Conservation (phyloP, 192 early-diverging fungal species). For the Coemansia sp. region DNA sequence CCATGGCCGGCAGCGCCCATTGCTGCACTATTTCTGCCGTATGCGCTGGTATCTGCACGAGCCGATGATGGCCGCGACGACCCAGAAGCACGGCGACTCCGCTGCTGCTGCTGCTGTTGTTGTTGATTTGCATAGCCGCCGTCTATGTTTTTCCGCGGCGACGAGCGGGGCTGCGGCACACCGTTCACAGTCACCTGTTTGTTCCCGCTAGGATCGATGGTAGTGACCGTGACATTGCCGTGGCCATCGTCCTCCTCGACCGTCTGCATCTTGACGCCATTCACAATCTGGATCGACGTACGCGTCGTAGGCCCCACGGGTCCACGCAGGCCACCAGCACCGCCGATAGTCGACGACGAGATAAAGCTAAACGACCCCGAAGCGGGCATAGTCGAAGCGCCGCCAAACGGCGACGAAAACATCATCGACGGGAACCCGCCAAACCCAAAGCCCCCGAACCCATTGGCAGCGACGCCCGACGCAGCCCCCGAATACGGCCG, state of each 20-base stretch:
- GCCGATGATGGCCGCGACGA: background rate
- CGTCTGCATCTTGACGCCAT: slow-evolving; percentile 43
- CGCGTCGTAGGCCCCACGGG: slow-evolving; percentile 33
- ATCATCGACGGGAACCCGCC: slow-evolving; percentile 36
- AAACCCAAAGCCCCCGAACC: slow-evolving; percentile 4
- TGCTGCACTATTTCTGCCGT: slow-evolving; percentile 2
- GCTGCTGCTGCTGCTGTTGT: slow-evolving; percentile 6
- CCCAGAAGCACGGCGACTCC: background rate
- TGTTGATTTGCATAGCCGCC: slow-evolving; percentile 2
- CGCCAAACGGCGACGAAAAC: slow-evolving; percentile 12
- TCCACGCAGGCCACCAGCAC: slow-evolving; percentile 30
- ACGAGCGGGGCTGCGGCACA: slow-evolving; percentile 9
- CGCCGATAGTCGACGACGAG: slow-evolving; percentile 41
- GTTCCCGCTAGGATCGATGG: slow-evolving; percentile 35
- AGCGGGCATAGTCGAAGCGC: slow-evolving; percentile 23
- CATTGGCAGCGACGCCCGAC: slow-evolving; percentile 8
- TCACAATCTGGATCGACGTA: slow-evolving; percentile 42
- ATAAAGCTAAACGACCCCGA: slow-evolving; percentile 51
- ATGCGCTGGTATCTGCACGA: background rate
- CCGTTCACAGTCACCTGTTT: slow-evolving; percentile 49
- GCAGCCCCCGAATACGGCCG: slow-evolving; percentile 42
- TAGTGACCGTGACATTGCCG: slow-evolving; percentile 46
- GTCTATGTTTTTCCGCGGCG: slow-evolving; percentile 18
- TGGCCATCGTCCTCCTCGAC: slow-evolving; percentile 47
- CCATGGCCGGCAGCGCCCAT: background rate